Conservation (phyloP, 1,284 basidiomycete genomes). For the Cryptococcus hybrid region DNA sequence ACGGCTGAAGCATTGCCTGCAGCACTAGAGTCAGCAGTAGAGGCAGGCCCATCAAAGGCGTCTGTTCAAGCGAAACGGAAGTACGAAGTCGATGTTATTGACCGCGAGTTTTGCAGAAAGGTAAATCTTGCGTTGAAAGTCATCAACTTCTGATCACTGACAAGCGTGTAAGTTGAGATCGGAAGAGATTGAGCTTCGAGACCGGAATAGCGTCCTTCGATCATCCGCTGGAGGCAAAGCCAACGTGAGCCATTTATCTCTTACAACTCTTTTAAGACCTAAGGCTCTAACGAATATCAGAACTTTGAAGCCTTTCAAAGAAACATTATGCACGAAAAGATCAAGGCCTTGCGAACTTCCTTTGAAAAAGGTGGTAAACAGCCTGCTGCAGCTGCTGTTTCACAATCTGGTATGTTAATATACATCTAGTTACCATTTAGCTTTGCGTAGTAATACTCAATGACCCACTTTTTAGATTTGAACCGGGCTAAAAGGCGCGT, state of each 20-base stretch:
- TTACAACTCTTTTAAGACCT: too few relatives aligned
- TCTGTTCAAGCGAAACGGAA: conserved; percentile 61
- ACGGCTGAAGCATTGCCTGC: conserved; percentile 30
- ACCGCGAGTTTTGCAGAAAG: conserved; percentile 77
- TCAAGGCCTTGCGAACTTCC: conserved; percentile 33
- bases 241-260: conserved; percentile 24
- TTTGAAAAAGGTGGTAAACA: conserved; percentile 25
- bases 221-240: conserved; percentile 37
- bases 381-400: conserved; percentile 5
- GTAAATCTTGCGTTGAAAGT: conserved; percentile 11
- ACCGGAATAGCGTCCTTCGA: conserved; percentile 43
- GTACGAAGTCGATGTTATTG: conserved; percentile 72
- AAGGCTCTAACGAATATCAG: conserved; percentile 11
- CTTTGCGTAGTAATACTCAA: conserved; percentile 58
- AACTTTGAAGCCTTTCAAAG: conserved; percentile 42
- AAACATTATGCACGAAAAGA: conserved; percentile 43
- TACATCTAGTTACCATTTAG: too few relatives aligned
- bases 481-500: conserved; percentile 29
- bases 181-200: conserved; percentile 42
- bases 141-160: too few relatives aligned
- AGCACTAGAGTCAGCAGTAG: conserved; percentile 37
- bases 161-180: conserved; percentile 28
- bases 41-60: conserved; percentile 53
- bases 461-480: conserved; percentile 1
- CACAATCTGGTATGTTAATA: conserved; percentile 8